Conservation (phyloP, 2,329 filamentous ascomycete genomes). For the Fusarium sp. region DNA sequence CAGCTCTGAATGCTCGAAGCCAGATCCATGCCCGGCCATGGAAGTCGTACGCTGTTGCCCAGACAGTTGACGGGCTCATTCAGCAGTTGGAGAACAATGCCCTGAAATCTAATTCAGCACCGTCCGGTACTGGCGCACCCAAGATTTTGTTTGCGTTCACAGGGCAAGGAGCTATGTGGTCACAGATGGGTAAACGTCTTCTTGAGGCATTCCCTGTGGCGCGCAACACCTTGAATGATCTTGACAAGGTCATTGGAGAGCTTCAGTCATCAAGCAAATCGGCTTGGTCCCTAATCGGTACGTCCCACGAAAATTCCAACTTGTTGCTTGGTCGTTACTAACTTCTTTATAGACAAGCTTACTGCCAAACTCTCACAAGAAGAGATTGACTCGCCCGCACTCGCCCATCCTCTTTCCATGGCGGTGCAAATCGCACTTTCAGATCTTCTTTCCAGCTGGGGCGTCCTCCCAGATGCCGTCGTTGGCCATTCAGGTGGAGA, state of each 20-base stretch:
- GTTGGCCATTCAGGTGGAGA: slow-evolving; percentile 40
- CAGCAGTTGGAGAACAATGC: slow-evolving; percentile 33
- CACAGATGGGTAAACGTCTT: slow-evolving; percentile 38
- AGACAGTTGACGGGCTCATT: slow-evolving; percentile 32
- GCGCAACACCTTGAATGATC: slow-evolving; percentile 27
- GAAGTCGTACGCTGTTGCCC: slow-evolving; percentile 38
- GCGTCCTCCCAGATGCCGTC: slow-evolving; percentile 30
- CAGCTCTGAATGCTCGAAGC: slow-evolving; percentile 35
- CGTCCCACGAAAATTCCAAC: neutral
- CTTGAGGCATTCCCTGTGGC: slow-evolving; percentile 37
- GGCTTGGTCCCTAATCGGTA: slow-evolving; percentile 31
- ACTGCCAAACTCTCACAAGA: slow-evolving; percentile 29
- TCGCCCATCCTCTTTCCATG: slow-evolving; percentile 36
- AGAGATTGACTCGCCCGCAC: slow-evolving; percentile 26
- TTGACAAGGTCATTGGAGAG: slow-evolving; percentile 26
- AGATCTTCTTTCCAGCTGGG: slow-evolving; percentile 37
- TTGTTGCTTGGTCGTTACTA: neutral
- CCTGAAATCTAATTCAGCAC: slow-evolving; percentile 26
- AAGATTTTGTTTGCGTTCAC: slow-evolving; percentile 33
- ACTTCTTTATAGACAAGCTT: slow-evolving; percentile 27
- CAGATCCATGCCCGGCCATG: slow-evolving; percentile 35
- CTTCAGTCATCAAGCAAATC: slow-evolving; percentile 18
- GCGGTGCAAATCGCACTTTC: slow-evolving; percentile 34
- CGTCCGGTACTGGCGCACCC: neutral
- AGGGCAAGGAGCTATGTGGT: slow-evolving; percentile 38